Percentiles rank a stretch among this genome's conserved stretches.
phyloP scores from a whole-genome alignment of 805 yeast species.

The Wickerhamiella kurtzmanii region DNA sequence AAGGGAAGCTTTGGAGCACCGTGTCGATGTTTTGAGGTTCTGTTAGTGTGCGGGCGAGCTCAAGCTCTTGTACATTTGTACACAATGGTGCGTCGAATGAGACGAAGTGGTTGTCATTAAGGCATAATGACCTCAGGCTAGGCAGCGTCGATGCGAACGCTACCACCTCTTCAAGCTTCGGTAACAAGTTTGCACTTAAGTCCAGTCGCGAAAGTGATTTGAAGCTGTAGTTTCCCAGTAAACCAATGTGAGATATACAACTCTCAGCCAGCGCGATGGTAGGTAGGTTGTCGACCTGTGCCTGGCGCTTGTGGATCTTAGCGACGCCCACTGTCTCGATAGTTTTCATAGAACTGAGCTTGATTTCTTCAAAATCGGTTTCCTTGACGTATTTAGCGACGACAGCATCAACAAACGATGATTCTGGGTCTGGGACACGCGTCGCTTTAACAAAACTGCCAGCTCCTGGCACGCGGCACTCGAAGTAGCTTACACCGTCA shows the following conservation, averaged over 20 bases:
- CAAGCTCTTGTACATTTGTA: slow-evolving; percentile 22
- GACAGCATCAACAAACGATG: slow-evolving; percentile 38
- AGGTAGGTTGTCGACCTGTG: slow-evolving; percentile 33
- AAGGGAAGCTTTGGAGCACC: slow-evolving; percentile 9
- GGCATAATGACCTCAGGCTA: slow-evolving; percentile 30
- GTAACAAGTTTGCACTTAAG: slow-evolving; percentile 46
- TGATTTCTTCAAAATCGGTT: slow-evolving; percentile 20
- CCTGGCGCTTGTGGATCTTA: slow-evolving; percentile 35
- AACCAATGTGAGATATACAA: slow-evolving; percentile 21
- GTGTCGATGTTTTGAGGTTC: neutral
- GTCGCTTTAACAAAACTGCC: slow-evolving; percentile 52
- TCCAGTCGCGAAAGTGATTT: slow-evolving; percentile 31
- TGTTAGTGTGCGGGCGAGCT: slow-evolving; percentile 27
- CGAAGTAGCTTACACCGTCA: slow-evolving; percentile 45
- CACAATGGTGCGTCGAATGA: neutral
- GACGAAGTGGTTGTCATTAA: slow-evolving; percentile 32
- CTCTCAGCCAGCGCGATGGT: slow-evolving; percentile 38
- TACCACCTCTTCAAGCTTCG: slow-evolving; percentile 29
- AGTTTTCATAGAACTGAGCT: slow-evolving; percentile 41
- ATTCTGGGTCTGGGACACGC: slow-evolving; percentile 25
- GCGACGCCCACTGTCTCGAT: slow-evolving; percentile 58
- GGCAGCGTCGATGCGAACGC: slow-evolving; percentile 27
- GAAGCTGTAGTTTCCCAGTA: neutral
- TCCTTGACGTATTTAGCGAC: slow-evolving; percentile 33
- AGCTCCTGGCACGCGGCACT: slow-evolving; percentile 26